Evolutionary conservation across 2,329 filamentous ascomycete genomes (phyloP).

Genomic region (Davidsoniella eucalypti): DNA sequence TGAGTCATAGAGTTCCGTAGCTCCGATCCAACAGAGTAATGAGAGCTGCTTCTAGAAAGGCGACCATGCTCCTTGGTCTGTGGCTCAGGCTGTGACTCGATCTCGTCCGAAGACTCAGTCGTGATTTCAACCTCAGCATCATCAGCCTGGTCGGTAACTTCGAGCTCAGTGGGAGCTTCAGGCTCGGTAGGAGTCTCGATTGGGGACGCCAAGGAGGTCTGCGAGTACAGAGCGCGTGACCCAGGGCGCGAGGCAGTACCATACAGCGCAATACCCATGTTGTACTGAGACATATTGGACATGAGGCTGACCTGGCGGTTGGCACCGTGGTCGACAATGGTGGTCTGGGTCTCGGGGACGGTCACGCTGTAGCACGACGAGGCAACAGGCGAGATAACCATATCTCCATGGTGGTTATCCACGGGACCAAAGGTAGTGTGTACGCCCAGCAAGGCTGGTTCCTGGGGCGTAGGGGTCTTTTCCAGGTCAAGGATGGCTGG

Average conservation of each 20-base stretch:
- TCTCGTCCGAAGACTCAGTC: neutral
- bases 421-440: neutral
- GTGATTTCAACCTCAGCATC: neutral
- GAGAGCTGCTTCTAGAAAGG: conserved; percentile 11
- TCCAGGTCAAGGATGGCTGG: neutral
- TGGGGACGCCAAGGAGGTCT: neutral
- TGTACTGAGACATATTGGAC: conserved; percentile 13
- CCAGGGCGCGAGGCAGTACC: conserved; percentile 7
- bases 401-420: conserved; percentile 2
- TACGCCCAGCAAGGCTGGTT: neutral
- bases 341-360: conserved; percentile 12
- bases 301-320: conserved; percentile 12
- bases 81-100: neutral
- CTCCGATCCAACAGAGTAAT: conserved; percentile 8
- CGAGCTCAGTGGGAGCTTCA: neutral
- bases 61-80: conserved; percentile 3
- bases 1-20: conserved; percentile 6
- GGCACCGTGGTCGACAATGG: conserved; percentile 5
- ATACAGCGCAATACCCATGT: conserved; percentile 7
- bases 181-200: neutral
- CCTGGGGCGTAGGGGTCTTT: neutral
- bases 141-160: neutral
- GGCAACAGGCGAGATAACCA: conserved; percentile 9
- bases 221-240: conserved; percentile 5
- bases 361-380: conserved; percentile 12